A percentile compares a stretch with the other conserved stretches of the same genome.
Conservation (phyloP, 805 yeast genomes). For the Lipomyces japonicus region DNA sequence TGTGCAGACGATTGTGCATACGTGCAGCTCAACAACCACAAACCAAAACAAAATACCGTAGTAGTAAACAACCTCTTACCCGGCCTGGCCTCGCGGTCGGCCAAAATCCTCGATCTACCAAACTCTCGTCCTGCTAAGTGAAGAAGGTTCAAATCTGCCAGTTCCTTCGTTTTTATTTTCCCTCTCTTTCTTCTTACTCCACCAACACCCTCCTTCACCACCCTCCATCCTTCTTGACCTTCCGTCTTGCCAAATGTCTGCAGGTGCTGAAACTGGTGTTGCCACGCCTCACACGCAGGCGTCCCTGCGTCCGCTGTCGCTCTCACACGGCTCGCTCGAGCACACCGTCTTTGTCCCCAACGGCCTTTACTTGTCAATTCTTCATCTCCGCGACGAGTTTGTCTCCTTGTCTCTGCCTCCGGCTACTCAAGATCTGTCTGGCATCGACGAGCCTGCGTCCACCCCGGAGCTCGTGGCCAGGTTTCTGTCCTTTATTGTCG, state of each 20-base stretch:
- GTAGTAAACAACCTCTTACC: too few relatives aligned
- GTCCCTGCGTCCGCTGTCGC: conserved; percentile 72
- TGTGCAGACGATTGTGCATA: too few relatives aligned
- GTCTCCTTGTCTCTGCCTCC: conserved; percentile 55
- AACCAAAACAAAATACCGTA: too few relatives aligned
- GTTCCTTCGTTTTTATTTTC: not conserved
- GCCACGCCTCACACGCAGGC: conserved; percentile 45
- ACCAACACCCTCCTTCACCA: not conserved
- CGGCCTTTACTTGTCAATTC: conserved; percentile 68
- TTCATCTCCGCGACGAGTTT: conserved; percentile 86
- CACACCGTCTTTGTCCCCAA: conserved; percentile 86
- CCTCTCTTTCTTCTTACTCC: conserved; percentile 1
- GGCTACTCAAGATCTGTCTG: conserved; percentile 78
- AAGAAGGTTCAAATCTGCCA: too few relatives aligned
- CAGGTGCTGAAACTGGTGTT: conserved; percentile 39
- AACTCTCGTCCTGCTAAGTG: too few relatives aligned
- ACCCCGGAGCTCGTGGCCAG: conserved; percentile 79
- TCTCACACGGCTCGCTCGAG: conserved; percentile 83
- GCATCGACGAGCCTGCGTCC: conserved; percentile 82
- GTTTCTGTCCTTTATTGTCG: conserved; percentile 63
- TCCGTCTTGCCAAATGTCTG: conserved; percentile 21
- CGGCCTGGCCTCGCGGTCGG: too few relatives aligned
- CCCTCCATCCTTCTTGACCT: conserved; percentile 3
- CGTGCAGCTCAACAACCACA: too few relatives aligned
- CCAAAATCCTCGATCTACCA: too few relatives aligned